Percentiles rank a stretch among this genome's conserved stretches.
Conservation (phyloP, 1,284 basidiomycete species). For the Nidula niveotomentosa region DNA sequence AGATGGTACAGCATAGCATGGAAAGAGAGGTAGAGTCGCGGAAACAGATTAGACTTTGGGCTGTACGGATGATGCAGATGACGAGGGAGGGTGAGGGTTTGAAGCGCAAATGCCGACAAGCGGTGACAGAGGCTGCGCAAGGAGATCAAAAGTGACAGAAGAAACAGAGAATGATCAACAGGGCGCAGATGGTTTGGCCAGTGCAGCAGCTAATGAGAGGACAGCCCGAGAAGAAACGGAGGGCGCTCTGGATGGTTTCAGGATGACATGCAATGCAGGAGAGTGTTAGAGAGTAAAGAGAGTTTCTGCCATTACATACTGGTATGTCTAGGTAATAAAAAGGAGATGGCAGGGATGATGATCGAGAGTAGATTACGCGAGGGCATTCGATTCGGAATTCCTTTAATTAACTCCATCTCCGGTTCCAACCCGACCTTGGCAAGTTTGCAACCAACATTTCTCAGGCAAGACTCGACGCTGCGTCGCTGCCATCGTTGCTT, state of each 20-base stretch:
- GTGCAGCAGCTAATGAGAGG: too few species aligned
- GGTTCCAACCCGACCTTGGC: slow-evolving; percentile 17
- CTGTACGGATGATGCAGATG: not conserved
- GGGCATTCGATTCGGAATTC: slow-evolving; percentile 16
- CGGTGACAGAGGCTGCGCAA: too few species aligned
- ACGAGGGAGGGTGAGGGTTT: not conserved
- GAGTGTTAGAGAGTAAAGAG: not conserved
- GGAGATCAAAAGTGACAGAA: too few species aligned
- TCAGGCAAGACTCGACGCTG: not conserved
- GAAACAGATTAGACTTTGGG: not conserved
- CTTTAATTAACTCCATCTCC: slow-evolving; percentile 18
- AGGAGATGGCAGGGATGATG: not conserved
- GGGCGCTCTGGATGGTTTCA: not conserved
- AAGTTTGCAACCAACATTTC: slow-evolving; percentile 12
- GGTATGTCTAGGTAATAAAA: not conserved
- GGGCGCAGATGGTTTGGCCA: too few species aligned
- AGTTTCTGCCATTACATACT: slow-evolving; percentile 5
- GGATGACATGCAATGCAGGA: not conserved
- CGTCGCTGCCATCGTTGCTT: slow-evolving; percentile 1
- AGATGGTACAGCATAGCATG: not conserved
- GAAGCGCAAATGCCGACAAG: too few species aligned
- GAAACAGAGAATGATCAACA: too few species aligned
- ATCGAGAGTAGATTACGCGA: not conserved
- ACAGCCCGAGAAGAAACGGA: too few species aligned
- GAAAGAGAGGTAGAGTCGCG: too few species aligned